Percentiles rank a stretch among this genome's conserved stretches.
Conservation (phyloP, 768 basidiomycete genomes). For the Coprinopsis cinerea region DNA sequence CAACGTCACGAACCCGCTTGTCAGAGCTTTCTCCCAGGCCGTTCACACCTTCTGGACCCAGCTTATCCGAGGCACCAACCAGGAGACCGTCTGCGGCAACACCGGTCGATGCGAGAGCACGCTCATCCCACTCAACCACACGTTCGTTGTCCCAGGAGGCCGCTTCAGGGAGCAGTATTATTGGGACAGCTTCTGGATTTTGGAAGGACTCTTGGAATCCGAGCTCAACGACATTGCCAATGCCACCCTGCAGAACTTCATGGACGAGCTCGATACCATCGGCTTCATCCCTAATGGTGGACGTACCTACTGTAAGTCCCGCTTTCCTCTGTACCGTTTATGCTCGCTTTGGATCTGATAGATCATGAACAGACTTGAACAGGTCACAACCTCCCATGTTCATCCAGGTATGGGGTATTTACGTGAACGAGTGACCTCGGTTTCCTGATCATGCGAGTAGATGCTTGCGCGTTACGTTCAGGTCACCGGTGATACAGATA, state of each 20-base stretch:
- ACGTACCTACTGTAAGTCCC: conserved; percentile 69
- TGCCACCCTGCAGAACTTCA: conserved; percentile 84
- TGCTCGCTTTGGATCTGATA: conserved; percentile 1
- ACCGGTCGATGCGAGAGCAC: conserved; percentile 68
- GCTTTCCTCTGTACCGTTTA: neutral
- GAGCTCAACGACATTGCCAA: conserved; percentile 69
- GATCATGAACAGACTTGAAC: conserved; percentile 56
- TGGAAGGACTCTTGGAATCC: conserved; percentile 80
- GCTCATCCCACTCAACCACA: conserved; percentile 86
- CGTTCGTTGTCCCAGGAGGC: conserved; percentile 81
- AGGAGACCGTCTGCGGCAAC: conserved; percentile 55
- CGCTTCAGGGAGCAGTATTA: conserved; percentile 84
- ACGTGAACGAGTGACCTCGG: neutral
- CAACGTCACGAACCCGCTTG: conserved; percentile 63
- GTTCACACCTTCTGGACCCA: conserved; percentile 85
- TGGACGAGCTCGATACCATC: conserved; percentile 81
- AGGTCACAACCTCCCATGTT: conserved; percentile 93
- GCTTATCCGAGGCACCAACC: conserved; percentile 72
- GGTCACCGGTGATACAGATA: conserved; percentile 63
- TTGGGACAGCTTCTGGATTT: conserved; percentile 76
- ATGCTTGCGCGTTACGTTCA: conserved; percentile 87
- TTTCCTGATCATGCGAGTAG: conserved; percentile 29
- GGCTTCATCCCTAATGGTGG: conserved; percentile 97
- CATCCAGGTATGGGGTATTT: conserved; percentile 48
- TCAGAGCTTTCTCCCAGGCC: conserved; percentile 67